Evolutionary conservation across 306 rosid genomes (phyloP).

Genomic region (Cucumis cinereus): DNA sequence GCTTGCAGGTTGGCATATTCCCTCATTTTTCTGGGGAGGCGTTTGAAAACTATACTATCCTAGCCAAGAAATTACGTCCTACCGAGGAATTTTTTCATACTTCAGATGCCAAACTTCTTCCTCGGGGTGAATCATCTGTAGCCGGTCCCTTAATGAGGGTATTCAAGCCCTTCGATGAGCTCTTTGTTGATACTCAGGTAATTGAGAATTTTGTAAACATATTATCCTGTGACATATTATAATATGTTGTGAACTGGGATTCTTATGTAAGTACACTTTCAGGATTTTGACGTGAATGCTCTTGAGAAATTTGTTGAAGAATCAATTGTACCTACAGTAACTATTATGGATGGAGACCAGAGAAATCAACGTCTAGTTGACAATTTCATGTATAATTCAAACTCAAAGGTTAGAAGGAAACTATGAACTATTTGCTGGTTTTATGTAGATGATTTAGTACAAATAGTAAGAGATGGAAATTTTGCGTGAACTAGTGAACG

Average conservation of each 20-base stretch:
- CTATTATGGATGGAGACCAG: conserved; percentile 53
- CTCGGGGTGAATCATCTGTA: conserved; percentile 70
- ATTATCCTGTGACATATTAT: neutral
- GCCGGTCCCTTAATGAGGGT: conserved; percentile 59
- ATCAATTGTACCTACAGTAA: conserved; percentile 43
- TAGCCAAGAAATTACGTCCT: conserved; percentile 72
- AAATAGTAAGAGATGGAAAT: neutral
- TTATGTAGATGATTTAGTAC: neutral
- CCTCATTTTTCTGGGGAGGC: conserved; percentile 70
- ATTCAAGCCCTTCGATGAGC: conserved; percentile 91
- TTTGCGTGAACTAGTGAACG: neutral
- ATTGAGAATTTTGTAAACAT: neutral
- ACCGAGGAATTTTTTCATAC: conserved; percentile 83
- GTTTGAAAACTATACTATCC: conserved; percentile 40
- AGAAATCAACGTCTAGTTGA: conserved; percentile 50
- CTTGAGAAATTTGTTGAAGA: conserved; percentile 62
- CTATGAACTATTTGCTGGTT: neutral
- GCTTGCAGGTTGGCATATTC: conserved; percentile 64
- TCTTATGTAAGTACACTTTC: conserved; percentile 6
- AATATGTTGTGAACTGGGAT: neutral
- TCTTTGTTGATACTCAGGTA: conserved; percentile 68
- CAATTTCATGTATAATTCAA: conserved; percentile 44
- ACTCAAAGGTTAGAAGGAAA: conserved; percentile 47
- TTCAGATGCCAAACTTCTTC: conserved; percentile 70
- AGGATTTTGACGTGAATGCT: conserved; percentile 68